Evolutionary conservation across 1,139 yeast genomes (phyloP), one percentile per base, ranked within the genome.

Genomic region (Eremothecium gossypii): DNA sequence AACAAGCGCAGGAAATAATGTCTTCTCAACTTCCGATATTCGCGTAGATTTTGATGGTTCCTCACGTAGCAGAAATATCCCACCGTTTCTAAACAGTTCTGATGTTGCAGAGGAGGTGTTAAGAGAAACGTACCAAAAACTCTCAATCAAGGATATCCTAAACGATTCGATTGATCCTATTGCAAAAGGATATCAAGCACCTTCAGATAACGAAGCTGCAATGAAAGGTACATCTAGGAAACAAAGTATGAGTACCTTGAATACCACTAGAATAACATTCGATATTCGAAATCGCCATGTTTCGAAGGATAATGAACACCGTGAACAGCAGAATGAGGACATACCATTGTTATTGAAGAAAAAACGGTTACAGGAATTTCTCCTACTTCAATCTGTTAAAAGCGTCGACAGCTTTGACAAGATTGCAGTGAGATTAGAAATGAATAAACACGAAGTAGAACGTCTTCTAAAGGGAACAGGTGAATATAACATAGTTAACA

Each of bases 321-420:
- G 50, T 33, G 55, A 43, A 34, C 13, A 38, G 33, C 13, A 38
- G 26, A 43, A 43, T 40, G 39, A 36, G 47, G 54, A 48, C 45
- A 39, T 46, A 38, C 40, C 49, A 20, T 55, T 48, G 31, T 26
- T 40, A 20, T 29, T 40, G 40, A 52, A 41, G 52, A 53, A 53
- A 47, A 46, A 43, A 46, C 52, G 52, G 49, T 58, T 57, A 23
- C 68, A 64, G 43, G 70, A 69, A 55, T 52, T 60, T 8, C 56
- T 64, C 29, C 56, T 82, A 30, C 62, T 68, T 1, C 63, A 74
- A 46, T 64, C 80, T 36, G 54, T 82, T 29, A 73, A 71, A 46
- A 76, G 76, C 23, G 75, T 76, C 27, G 81, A 77, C 46, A 77
- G 76, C 52, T 73, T 81, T 49, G 95, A 85, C 56, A 73, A 80